Evolutionary conservation across 1,284 basidiomycete genomes (phyloP), one percentile per base, ranked within the genome.

Genomic region (Laetiporus sulphureus): DNA sequence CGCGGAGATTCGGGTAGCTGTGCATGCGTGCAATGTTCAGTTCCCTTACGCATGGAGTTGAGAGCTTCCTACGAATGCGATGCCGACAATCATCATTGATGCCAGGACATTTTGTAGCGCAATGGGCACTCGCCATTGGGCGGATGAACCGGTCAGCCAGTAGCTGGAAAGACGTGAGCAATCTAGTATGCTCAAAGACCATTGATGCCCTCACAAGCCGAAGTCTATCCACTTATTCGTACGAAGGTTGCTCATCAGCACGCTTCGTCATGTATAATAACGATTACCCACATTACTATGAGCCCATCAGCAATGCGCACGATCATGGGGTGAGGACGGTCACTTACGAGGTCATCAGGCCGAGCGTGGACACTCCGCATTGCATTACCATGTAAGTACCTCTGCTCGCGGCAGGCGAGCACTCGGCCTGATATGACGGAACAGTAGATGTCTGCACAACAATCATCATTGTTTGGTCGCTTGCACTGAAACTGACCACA

Each of bases 1-100:
- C 83, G 69, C 10, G 83, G 83, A 8, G 80, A 83, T 57, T 86
- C 83, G 31, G 81, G 82, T 22, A 85, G 67, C 73, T 76, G 45
- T 12, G 6, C 23, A 2, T 19, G 20, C n/a, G 5, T 23, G n/a
- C 15, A 29, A 19, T 44, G 18, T 45, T 30, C 10, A 29, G 15
- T 25, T 29, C 21, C 8, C 19, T 21, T 31, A 30, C 7, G 16
- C 25, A 13, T 12, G 8, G 40, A 12, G 8, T 21, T 25, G 10
- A 29, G 18, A 21, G 21, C 21, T 23, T 67, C 75, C 49, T 53
- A 81, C 74, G 53, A 79, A 73, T 22, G 59, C 59, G 18, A 84
- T 76, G 12, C 69, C 69, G 44, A 68, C 47, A 36, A 83, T 67
- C 68, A 85, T 77, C 34, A 82, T 62, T 5, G 78, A 44, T 2